Percentiles rank a stretch among this genome's conserved stretches.
Conservation (phyloP, 257 asterid species). For the Forsythia viridissima region DNA sequence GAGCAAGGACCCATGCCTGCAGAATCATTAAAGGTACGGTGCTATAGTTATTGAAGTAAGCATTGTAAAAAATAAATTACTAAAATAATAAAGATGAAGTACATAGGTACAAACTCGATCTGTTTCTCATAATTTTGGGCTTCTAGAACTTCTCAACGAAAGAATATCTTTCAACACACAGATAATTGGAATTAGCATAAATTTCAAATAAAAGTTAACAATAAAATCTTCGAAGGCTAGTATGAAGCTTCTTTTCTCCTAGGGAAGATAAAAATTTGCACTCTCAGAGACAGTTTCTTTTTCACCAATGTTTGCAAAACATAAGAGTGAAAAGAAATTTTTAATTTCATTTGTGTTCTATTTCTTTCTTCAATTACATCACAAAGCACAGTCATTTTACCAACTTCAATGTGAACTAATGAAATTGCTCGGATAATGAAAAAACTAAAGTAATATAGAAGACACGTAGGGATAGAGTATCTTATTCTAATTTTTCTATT, state of each 20-base stretch:
- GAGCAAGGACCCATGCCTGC: slow-evolving; percentile 89
- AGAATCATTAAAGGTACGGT: slow-evolving; percentile 21
- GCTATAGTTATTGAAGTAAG: slow-evolving; percentile 9
- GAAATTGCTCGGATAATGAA: not conserved
- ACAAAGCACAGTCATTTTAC: not conserved
- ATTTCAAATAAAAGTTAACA: not conserved
- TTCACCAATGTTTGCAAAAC: not conserved
- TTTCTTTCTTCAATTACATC: not conserved
- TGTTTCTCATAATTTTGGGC: not conserved
- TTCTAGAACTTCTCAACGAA: not conserved
- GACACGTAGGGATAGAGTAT: not conserved
- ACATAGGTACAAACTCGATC: slow-evolving; percentile 6
- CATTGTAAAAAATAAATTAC: not conserved
- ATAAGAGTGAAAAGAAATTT: not conserved
- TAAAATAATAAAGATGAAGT: not conserved
- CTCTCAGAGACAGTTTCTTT: not conserved
- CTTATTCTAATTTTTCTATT: not conserved
- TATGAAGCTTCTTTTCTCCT: not conserved
- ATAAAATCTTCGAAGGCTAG: not conserved
- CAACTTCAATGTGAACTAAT: not conserved
- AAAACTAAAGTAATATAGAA: not conserved
- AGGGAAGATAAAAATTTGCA: not conserved
- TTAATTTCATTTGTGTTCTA: not conserved
- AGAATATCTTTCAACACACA: not conserved
- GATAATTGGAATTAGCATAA: slow-evolving; percentile 13